Evolutionary conservation across 179 eudicot genomes (phyloP), one percentile per base, ranked within the genome.

Genomic region (Drosera spatulata): DNA sequence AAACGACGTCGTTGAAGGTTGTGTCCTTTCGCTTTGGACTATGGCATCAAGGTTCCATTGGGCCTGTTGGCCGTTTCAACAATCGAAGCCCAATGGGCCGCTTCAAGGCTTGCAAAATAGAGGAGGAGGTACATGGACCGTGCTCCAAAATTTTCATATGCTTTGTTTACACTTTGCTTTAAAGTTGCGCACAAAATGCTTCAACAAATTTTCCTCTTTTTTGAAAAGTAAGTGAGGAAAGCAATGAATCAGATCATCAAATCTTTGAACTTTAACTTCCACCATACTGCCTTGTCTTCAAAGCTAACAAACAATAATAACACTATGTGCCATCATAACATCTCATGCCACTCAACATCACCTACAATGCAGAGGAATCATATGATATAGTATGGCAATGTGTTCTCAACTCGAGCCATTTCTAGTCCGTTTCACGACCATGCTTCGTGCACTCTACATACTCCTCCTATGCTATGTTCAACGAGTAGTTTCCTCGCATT

Each of bases 401-500:
- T 60, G 56, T 22, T 22, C 5, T 6, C 49, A 54, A 55, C 66
- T 58, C 50, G 56, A 65, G 39, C 54, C 55, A 53, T 58, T 64
- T n/a, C 51, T 12, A 14, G 41, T 38, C 55, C 22, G 49, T 66
- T 54, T 59, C 66, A 73, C 54, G 59, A 63, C 71, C 67, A 66
- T 75, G 69, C 72, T 59, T 11, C 53, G 67, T 52, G 33, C 75
- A 39, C 45, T 67, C 60, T 64, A 67, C 12, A 47, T 72, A 2
- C 53, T 72, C 57, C 56, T 78, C 22, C 61, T 62, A 22, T 22
- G 33, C 33, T 22, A 65, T 9, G 65, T 58, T 41, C 69, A 61
- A 11, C 50, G 3, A 3, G 82, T 57, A 8, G 51, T 64, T 39
- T 74, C 87, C 60, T 71, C 83, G 14, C 96, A 72, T 44, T 91